A percentile compares a stretch with the other conserved stretches of the same genome.
Evolutionary conservation across 352 stramenopile species (phyloP).

Genomic region (Elongisporangium prolatum): DNA sequence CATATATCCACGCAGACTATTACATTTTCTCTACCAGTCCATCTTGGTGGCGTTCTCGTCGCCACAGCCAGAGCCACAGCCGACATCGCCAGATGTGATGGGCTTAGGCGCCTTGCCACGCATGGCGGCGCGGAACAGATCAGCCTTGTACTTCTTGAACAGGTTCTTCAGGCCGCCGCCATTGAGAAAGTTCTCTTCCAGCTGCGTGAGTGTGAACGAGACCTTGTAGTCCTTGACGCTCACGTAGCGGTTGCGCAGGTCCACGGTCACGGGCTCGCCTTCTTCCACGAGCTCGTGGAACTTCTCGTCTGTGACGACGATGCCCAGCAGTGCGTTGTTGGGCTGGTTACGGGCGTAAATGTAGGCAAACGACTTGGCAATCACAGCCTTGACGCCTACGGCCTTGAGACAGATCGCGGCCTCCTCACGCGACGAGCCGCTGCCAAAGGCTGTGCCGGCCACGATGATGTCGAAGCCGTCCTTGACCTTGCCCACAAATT

Average conservation of each 20-base stretch:
- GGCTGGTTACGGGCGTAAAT: conserved; percentile 84
- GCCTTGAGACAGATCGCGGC: conserved; percentile 80
- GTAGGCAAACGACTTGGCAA: conserved; percentile 84
- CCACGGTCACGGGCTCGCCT: conserved; percentile 61
- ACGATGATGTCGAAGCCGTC: conserved; percentile 81
- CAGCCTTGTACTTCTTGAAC: conserved; percentile 82
- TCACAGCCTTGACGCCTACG: conserved; percentile 71
- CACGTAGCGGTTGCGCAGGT: conserved; percentile 64
- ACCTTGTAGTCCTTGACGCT: conserved; percentile 56
- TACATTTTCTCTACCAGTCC: neutral
- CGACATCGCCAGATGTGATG: conserved; percentile 53
- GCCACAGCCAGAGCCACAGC: conserved; percentile 24
- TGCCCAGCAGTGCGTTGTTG: conserved; percentile 78
- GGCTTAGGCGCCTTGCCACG: conserved; percentile 55
- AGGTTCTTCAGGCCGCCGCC: conserved; percentile 68
- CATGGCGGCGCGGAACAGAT: conserved; percentile 78
- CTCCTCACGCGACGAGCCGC: conserved; percentile 75
- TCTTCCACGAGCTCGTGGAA: conserved; percentile 72
- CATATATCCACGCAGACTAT: neutral
- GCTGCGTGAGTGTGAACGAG: conserved; percentile 63
- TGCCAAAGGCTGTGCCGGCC: conserved; percentile 65
- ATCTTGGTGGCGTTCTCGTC: neutral
- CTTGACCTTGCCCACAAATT: conserved; percentile 67
- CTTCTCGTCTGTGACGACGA: conserved; percentile 76
- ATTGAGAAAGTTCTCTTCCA: conserved; percentile 80